These are phyloP conservation scores for Grigorovia humatica DNA, from an alignment of 805 yeast species.

Conservation along the genomic window DNA sequence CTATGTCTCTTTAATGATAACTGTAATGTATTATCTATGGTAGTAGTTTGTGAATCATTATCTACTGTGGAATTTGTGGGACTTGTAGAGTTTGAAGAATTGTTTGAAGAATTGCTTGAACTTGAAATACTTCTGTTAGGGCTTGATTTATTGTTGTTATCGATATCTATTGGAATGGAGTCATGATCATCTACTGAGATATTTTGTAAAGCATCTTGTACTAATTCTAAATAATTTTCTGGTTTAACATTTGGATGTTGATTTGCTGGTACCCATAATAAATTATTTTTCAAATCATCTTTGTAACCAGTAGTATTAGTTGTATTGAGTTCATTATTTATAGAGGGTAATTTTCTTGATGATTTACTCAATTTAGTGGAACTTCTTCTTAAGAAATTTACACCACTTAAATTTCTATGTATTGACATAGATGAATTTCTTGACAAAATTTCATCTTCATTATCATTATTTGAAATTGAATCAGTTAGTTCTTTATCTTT, in stretches of 20 bases:
- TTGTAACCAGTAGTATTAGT: too few species aligned
- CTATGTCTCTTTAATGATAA: conserved; percentile 7
- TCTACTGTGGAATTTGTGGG: background rate
- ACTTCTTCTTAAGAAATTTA: conserved; percentile 17
- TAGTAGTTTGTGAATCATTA: background rate
- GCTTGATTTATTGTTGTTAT: conserved; percentile 14
- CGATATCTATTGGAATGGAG: too few species aligned
- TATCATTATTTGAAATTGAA: too few species aligned
- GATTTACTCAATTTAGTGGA: conserved; percentile 3
- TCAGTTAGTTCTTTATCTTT: background rate
- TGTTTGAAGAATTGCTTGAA: background rate
- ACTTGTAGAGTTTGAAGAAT: background rate
- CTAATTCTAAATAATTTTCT: conserved; percentile 63
- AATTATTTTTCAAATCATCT: conserved; percentile 31
- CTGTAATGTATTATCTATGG: background rate
- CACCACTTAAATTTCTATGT: conserved; percentile 18
- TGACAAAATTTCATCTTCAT: background rate
- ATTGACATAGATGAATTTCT: background rate
- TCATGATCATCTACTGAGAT: conserved; percentile 4
- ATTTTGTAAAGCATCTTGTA: conserved; percentile 35
- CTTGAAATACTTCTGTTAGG: conserved; percentile 13
- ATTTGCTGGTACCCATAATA: conserved; percentile 93
- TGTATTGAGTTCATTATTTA: background rate
- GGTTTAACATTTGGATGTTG: conserved; percentile 94
- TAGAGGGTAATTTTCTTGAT: conserved; percentile 1